Base-by-base conservation (phyloP, 345 rosid genomes). In the Linum tenue region DNA sequence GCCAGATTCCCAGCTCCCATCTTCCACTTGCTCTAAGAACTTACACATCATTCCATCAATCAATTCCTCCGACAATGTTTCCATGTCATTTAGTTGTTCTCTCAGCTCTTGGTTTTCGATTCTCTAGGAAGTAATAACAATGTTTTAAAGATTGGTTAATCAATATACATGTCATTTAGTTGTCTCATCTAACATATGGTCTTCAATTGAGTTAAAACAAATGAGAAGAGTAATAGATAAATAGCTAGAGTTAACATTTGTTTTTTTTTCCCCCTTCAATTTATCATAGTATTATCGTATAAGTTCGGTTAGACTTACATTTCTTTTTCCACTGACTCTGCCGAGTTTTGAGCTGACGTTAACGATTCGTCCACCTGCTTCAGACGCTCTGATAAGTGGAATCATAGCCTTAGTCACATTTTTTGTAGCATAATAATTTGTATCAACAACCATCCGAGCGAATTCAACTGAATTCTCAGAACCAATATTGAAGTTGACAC, bases 321-420 rank as follows among this genome's bases (percentile, higher is more conserved):
- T 94, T 68, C 90, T 80, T 69, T 85, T 83, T 77, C 97, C 97
- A 73, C 80, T 78, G 41, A 90, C 65, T 84, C 79, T 88, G 43
- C 91, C 99, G 2, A 90, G 84, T 43, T 92, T 85, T 10, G 99
- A 94, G 74, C 92, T 94, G 50, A 87, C 92, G 75, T 77, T 87
- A 67, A 92, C 92, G 55, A 92, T 84, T 53, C 98, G 98, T 72
- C 81, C 88, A 68, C 96, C 96, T 10, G 75, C 75, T 60, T 79
- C 73, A 70, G 92, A 84, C 59, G 74, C 77, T 74, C 86, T 88
- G 91, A 94, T 84, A 71, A 90, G 68, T 6, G 97, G 97, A 37
- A 94, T 80, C 92, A 94, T 79, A 55, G 92, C 89, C 60, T 83
- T 84, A 55, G 77, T 80, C 79, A 90, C 80, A 68, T 77, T 83